Evolutionary conservation across 306 rosid species (phyloP), one percentile per base, ranked within the genome.

Genomic region (Casuarina glauca): DNA sequence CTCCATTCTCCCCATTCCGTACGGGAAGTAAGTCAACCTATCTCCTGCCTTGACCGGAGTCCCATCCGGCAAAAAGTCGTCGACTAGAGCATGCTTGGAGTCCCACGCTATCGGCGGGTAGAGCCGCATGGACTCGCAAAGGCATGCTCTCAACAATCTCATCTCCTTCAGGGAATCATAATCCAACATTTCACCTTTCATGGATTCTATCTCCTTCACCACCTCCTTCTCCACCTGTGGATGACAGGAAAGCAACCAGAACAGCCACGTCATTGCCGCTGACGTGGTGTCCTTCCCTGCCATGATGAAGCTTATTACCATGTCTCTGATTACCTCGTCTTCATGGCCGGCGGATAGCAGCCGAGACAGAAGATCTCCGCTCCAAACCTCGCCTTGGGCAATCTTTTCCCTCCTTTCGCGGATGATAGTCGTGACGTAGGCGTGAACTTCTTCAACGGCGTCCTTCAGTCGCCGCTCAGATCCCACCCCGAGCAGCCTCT

Each of bases 261-360:
- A 92, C 72, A 95, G 86, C 98, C 97, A 92, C 72, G 97, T 95
- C 90, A 95, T 82, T 2, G 97, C 97, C 1, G 97, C 90, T 15
- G 97, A 91, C 38, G 97, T 90, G 0, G 97, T 94, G 91, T 95
- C 98, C 76, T 88, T 86, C 74, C 98, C 98, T 8, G 97, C 98
- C 92, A 95, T 76, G 62, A 95, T 87, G 79, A 95, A 95, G 74
- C 89, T 95, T 82, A 92, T 92, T 69, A 85, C 78, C 92, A 89
- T 92, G 76, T 95, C 98, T 49, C 96, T 87, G 1, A 89, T 85
- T 55, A 84, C 87, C 49, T 79, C 91, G 4, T 90, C 91, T 1
- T 86, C 87, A 39, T 90, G 87, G 6, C 92, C 93, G 17, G 79
- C 84, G 15, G 10, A 43, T 46, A 87, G 79, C 45, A 91, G 82